A percentile compares a stretch with the other conserved stretches of the same genome.
phyloP scores from a whole-genome alignment of 2,329 filamentous ascomycete genomes.

The Diaporthe citrichinensis region DNA sequence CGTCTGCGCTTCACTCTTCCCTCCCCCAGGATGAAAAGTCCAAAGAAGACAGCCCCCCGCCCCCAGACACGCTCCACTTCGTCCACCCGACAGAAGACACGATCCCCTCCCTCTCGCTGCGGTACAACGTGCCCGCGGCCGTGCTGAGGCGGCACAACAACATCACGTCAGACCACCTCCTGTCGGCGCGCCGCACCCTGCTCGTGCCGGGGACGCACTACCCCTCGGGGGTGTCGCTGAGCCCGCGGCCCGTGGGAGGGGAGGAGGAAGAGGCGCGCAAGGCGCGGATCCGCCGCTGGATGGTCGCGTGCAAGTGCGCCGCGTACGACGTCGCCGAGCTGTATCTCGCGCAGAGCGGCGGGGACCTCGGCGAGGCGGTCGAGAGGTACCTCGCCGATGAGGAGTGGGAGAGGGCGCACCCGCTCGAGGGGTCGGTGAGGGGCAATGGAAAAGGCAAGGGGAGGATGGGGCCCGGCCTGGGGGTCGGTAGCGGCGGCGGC shows the following conservation, averaged over 20 bases:
- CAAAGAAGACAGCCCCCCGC: slow-evolving; percentile 42
- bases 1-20: not conserved
- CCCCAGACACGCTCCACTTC: slow-evolving; percentile 80
- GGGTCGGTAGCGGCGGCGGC: slow-evolving; percentile 20
- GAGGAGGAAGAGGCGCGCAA: slow-evolving; percentile 82
- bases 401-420: slow-evolving; percentile 80
- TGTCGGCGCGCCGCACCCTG: slow-evolving; percentile 77
- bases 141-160: slow-evolving; percentile 77
- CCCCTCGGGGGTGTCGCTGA: slow-evolving; percentile 58
- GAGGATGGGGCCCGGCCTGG: not conserved
- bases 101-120: slow-evolving; percentile 76
- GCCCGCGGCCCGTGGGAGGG: slow-evolving; percentile 78
- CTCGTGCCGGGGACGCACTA: slow-evolving; percentile 81
- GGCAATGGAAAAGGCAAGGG: slow-evolving; percentile 42
- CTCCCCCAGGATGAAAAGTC: not conserved
- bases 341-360: slow-evolving; percentile 79
- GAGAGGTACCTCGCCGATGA: slow-evolving; percentile 79
- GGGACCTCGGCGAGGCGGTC: slow-evolving; percentile 76
- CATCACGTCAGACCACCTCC: slow-evolving; percentile 78
- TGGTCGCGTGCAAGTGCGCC: slow-evolving; percentile 82
- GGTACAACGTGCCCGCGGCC: slow-evolving; percentile 76
- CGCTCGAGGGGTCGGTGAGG: slow-evolving; percentile 60
- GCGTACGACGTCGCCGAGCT: slow-evolving; percentile 83
- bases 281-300: slow-evolving; percentile 79
- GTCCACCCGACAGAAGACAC: slow-evolving; percentile 78